Percentiles rank a stretch among this genome's conserved stretches.
phyloP scores from a whole-genome alignment of 1,284 basidiomycete species.

The Malassezia vespertilionis region DNA sequence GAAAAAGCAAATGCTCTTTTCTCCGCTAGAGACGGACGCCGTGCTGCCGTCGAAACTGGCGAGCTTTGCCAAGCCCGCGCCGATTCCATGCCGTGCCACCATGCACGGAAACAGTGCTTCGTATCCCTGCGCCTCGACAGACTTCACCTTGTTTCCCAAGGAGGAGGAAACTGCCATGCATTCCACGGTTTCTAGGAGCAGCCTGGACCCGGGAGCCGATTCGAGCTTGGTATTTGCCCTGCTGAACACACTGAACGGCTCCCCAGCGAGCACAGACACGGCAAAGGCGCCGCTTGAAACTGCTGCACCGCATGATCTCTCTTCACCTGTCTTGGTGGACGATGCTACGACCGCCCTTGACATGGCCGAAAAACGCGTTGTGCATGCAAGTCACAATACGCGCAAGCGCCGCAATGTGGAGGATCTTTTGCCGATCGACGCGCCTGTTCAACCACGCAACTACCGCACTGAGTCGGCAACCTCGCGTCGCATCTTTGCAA shows the following conservation, averaged over 20 bases:
- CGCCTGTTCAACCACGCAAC: slow-evolving; percentile 41
- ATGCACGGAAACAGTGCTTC: no score
- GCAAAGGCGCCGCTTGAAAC: no score
- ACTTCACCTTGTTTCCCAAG: slow-evolving; percentile 15
- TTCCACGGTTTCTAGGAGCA: no score
- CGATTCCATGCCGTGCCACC: no score
- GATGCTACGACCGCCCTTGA: slow-evolving; percentile 3
- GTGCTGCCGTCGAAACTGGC: no score
- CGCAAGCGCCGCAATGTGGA: slow-evolving; percentile 24
- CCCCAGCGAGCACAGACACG: background rate
- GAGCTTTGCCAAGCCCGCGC: no score
- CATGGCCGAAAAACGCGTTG: background rate
- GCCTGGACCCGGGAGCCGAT: background rate
- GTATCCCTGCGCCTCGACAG: background rate
- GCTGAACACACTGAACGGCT: slow-evolving; percentile 11
- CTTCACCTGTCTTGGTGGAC: no score
- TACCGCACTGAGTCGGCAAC: slow-evolving; percentile 43
- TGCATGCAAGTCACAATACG: background rate
- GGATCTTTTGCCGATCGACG: slow-evolving; percentile 43
- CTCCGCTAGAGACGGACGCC: no score
- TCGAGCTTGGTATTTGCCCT: background rate
- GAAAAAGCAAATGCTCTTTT: background rate
- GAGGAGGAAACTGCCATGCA: slow-evolving; percentile 8
- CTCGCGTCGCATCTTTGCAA: slow-evolving; percentile 28
- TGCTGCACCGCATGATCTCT: no score